Conservation (phyloP, 1,284 basidiomycete genomes). For the Gymnopus androsaceus region DNA sequence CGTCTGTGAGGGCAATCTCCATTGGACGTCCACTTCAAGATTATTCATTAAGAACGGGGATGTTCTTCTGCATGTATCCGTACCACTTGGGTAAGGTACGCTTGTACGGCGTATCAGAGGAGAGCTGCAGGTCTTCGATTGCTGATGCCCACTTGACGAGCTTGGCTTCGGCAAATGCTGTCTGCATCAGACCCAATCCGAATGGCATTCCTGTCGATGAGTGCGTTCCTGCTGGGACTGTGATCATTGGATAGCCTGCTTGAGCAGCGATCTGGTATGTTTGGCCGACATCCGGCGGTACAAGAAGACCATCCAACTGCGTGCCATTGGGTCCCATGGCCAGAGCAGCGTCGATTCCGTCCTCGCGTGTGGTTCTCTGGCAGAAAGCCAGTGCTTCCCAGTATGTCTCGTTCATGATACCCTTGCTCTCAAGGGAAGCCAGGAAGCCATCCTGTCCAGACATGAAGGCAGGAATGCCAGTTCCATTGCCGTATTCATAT, state of each 20-base stretch:
- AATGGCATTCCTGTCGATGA: conserved; percentile 41
- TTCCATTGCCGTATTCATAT: conserved; percentile 13
- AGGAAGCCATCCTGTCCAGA: conserved; percentile 23
- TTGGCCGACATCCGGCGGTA: conserved; percentile 21
- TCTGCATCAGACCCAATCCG: conserved; percentile 46
- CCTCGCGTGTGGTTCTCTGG: conserved; percentile 18
- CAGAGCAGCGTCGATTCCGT: conserved; percentile 22
- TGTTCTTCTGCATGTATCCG: not conserved
- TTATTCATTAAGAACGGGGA: too few species aligned
- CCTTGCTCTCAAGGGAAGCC: conserved; percentile 18
- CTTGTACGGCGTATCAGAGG: not conserved
- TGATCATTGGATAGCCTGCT: conserved; percentile 45
- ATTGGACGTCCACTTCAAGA: too few species aligned
- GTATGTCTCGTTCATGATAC: conserved; percentile 22
- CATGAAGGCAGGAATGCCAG: conserved; percentile 19
- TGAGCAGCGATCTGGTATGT: conserved; percentile 32
- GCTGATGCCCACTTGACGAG: conserved; percentile 46
- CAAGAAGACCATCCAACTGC: conserved; percentile 20
- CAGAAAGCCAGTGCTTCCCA: conserved; percentile 20
- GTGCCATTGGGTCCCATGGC: conserved; percentile 18
- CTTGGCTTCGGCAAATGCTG: conserved; percentile 46
- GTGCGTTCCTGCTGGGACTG: conserved; percentile 19
- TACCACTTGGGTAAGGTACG: not conserved
- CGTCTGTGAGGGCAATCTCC: too few species aligned
- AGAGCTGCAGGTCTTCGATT: conserved; percentile 14